Conservation (phyloP, 768 basidiomycete species). For the Trametopsis cervina region DNA sequence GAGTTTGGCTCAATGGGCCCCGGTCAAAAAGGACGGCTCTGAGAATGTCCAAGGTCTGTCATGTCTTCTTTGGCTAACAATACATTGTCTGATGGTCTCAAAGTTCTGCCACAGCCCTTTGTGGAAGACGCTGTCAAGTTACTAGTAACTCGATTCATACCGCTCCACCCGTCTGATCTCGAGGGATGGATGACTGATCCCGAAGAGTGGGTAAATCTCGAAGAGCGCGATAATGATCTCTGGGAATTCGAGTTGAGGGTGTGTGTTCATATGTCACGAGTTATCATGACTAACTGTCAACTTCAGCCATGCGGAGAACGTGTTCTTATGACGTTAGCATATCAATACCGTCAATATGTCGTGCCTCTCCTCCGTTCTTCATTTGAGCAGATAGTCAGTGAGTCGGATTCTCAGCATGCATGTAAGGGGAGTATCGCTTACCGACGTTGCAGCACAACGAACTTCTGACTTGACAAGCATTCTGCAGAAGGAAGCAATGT, state of each 20-base stretch:
- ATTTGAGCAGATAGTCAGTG: slow-evolving; percentile 59
- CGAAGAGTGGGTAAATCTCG: slow-evolving; percentile 90
- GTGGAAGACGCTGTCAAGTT: slow-evolving; percentile 68
- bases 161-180: slow-evolving; percentile 74
- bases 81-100: slow-evolving; percentile 7
- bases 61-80: neutral
- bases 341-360: slow-evolving; percentile 64
- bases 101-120: slow-evolving; percentile 51
- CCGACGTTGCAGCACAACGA: slow-evolving; percentile 37
- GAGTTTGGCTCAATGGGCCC: slow-evolving; percentile 71
- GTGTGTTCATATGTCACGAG: slow-evolving; percentile 19
- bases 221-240: slow-evolving; percentile 84
- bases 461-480: slow-evolving; percentile 49
- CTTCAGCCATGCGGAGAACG: slow-evolving; percentile 85
- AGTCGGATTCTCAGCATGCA: no score
- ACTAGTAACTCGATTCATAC: slow-evolving; percentile 80
- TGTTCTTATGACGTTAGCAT: slow-evolving; percentile 75
- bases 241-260: slow-evolving; percentile 95
- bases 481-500: slow-evolving; percentile 79
- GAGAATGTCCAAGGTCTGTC: slow-evolving; percentile 51
- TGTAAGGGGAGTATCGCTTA: no score
- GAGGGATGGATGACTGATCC: slow-evolving; percentile 83
- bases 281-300: no score
- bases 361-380: slow-evolving; percentile 54
- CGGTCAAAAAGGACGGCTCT: slow-evolving; percentile 51